Conservation (phyloP, 2,329 filamentous ascomycete genomes). For the Aspergillus neotritici region DNA sequence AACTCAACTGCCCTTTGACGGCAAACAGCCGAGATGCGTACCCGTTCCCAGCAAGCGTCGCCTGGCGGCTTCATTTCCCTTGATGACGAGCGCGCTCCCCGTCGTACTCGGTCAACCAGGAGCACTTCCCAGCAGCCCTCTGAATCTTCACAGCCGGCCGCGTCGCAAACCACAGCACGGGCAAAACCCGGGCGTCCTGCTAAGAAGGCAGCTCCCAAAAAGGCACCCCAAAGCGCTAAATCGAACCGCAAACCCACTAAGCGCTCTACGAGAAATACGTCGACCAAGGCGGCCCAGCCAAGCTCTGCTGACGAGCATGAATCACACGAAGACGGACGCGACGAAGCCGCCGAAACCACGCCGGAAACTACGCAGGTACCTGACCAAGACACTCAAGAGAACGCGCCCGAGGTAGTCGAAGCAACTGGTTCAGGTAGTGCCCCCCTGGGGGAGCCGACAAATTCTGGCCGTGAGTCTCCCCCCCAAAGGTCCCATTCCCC, state of each 20-base stretch:
- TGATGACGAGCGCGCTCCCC: conserved; percentile 17
- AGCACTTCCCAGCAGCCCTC: conserved; percentile 9
- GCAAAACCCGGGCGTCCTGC: conserved; percentile 11
- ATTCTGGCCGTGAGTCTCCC: conserved; percentile 12
- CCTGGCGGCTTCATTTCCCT: conserved; percentile 31
- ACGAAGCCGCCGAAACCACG: not conserved
- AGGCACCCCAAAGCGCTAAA: conserved; percentile 8
- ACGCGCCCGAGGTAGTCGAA: not conserved
- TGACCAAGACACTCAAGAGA: conserved; percentile 5
- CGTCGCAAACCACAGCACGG: conserved; percentile 8
- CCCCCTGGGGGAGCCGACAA: conserved; percentile 9
- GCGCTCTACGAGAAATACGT: too few species aligned
- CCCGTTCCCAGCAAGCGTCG: conserved; percentile 34
- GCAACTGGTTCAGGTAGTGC: not conserved
- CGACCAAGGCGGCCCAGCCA: too few species aligned
- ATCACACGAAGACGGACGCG: conserved; percentile 2
- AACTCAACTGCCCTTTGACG: not conserved
- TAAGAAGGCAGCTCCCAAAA: conserved; percentile 11
- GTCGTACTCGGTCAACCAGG: conserved; percentile 19
- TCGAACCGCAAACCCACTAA: conserved; percentile 9
- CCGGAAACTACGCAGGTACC: too few species aligned
- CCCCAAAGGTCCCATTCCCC: not conserved
- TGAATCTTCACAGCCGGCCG: conserved; percentile 9
- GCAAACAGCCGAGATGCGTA: conserved; percentile 28
- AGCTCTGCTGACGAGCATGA: conserved; percentile 1